phyloP scores from a whole-genome alignment of 306 rosid genomes.

The Begonia fuchsioides region DNA sequence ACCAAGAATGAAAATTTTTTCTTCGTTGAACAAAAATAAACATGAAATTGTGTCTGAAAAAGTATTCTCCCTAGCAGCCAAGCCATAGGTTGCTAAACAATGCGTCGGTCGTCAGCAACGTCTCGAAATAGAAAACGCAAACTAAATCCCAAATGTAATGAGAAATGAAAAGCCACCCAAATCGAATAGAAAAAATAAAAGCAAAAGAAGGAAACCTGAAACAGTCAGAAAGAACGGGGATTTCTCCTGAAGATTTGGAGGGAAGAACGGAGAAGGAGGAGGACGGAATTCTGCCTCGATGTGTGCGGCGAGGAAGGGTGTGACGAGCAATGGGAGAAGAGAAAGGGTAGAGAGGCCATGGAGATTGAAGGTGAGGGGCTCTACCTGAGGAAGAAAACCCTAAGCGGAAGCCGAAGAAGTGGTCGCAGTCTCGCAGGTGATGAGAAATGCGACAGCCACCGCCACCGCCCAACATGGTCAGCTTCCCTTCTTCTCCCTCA shows the following conservation, averaged over 20 bases:
- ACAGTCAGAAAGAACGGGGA: constrained; percentile 29
- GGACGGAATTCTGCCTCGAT: constrained; percentile 7
- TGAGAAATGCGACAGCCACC: constrained; percentile 33
- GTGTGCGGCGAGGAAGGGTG: not conserved
- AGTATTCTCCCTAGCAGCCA: too few relatives aligned
- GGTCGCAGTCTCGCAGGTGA: constrained; percentile 43
- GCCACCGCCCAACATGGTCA: constrained; percentile 16
- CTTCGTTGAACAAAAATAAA: too few relatives aligned
- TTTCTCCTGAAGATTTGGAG: constrained; percentile 27
- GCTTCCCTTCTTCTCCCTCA: not conserved
- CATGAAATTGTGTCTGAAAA: too few relatives aligned
- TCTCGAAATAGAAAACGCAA: not conserved
- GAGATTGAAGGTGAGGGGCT: constrained; percentile 19
- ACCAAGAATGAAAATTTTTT: too few relatives aligned
- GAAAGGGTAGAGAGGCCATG: constrained; percentile 18
- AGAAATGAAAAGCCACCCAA: not conserved
- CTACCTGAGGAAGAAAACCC: constrained; percentile 18
- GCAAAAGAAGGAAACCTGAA: constrained; percentile 28
- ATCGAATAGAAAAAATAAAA: not conserved
- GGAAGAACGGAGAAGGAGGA: constrained; percentile 18
- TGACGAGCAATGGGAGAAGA: constrained; percentile 4
- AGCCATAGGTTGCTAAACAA: too few relatives aligned
- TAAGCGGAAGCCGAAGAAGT: constrained; percentile 15
- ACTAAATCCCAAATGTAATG: not conserved
- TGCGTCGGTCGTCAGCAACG: too few relatives aligned